Percentiles rank a stretch among this genome's conserved stretches.
Evolutionary conservation across 2,329 filamentous ascomycete species (phyloP).

Genomic region (Gnomoniopsis smithogilvyi): DNA sequence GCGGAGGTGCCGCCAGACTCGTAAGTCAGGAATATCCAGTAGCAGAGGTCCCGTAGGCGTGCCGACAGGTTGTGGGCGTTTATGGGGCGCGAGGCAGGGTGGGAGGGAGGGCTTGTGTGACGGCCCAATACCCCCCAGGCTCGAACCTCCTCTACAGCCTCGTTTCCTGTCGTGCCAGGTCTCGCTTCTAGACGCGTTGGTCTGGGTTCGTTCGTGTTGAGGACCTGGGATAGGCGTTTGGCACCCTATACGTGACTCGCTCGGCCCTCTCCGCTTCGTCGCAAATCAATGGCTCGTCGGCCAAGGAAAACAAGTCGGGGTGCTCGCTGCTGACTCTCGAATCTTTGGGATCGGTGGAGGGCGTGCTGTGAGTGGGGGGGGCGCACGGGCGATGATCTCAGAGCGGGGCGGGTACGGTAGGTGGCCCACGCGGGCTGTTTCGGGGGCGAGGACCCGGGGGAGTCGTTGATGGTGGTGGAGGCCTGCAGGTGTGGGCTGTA

Average conservation of each 20-base stretch:
- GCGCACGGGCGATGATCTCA: constrained; percentile 9
- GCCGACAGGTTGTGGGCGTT: not conserved
- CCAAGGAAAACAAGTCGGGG: too few species aligned
- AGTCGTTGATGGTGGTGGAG: not conserved
- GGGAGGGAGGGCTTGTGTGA: not conserved
- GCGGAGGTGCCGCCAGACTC: not conserved
- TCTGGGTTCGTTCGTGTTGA: not conserved
- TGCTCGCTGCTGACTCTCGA: not conserved
- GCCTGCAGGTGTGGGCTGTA: too few species aligned
- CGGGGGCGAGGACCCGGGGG: not conserved
- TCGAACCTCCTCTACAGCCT: not conserved
- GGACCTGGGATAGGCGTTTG: not conserved
- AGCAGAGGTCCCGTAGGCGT: not conserved
- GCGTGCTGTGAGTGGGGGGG: not conserved
- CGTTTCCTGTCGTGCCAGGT: not conserved
- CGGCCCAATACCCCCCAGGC: not conserved
- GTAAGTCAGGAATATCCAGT: not conserved
- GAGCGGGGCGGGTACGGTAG: constrained; percentile 9
- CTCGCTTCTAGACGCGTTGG: not conserved
- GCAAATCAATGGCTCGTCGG: too few species aligned
- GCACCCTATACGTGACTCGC: too few species aligned
- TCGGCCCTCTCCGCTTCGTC: too few species aligned
- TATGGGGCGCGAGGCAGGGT: not conserved
- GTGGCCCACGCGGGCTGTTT: not conserved
- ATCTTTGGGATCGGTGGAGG: constrained; percentile 1